Evolutionary conservation across 2,329 filamentous ascomycete species (phyloP).

Genomic region (Dactylella cylindrospora): DNA sequence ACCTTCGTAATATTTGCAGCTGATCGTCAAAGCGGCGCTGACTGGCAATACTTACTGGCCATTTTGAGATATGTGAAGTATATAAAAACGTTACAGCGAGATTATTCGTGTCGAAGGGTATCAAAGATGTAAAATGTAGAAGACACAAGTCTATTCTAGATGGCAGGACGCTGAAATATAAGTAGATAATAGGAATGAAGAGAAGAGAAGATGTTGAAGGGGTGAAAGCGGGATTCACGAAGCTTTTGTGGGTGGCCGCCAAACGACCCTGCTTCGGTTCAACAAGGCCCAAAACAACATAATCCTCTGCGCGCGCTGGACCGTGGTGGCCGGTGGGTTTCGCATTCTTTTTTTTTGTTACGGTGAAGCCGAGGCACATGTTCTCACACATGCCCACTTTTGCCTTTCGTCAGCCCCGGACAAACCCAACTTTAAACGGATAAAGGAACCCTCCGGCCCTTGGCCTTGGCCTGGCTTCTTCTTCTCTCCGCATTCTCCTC

Average conservation of each 20-base stretch:
- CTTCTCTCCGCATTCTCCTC: constrained; percentile 8
- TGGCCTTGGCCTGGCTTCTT: neutral
- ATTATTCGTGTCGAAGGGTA: constrained; percentile 1
- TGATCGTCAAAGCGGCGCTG: neutral
- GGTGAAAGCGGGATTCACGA: constrained; percentile 39
- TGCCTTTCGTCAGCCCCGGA: constrained; percentile 39
- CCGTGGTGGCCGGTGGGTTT: neutral
- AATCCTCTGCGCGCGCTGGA: neutral
- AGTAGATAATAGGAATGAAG: neutral
- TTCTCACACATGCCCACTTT: too few relatives aligned
- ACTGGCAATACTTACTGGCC: constrained; percentile 22
- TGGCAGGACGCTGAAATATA: constrained; percentile 26
- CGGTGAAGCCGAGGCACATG: constrained; percentile 34
- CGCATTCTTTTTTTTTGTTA: too few relatives aligned
- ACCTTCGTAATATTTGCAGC: neutral
- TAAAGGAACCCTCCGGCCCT: too few relatives aligned
- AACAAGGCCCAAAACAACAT: too few relatives aligned
- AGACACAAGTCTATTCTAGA: constrained; percentile 10
- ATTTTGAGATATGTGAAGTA: constrained; percentile 20
- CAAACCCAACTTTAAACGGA: too few relatives aligned
- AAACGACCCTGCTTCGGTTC: constrained; percentile 8
- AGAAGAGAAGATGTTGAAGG: constrained; percentile 6
- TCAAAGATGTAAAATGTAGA: constrained; percentile 1
- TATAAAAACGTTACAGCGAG: neutral
- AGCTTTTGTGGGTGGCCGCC: constrained; percentile 4